Conservation (phyloP, 805 yeast genomes). For the Pichia ethanolica region DNA sequence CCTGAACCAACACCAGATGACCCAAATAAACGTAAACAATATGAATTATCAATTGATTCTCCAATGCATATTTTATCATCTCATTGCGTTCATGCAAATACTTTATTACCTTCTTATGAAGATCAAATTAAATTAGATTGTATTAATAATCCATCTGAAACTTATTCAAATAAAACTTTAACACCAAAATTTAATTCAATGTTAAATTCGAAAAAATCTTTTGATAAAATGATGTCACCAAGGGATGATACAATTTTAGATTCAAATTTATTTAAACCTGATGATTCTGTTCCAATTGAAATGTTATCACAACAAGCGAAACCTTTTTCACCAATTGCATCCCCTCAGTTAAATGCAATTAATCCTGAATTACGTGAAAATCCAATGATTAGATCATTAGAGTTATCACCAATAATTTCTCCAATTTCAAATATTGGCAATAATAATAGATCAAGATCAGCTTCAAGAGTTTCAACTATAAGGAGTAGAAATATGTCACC, state of each 20-base stretch:
- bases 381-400: constrained; percentile 12
- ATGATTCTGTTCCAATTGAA: constrained; percentile 33
- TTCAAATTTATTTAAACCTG: constrained; percentile 51
- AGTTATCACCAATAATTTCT: constrained; percentile 9
- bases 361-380: constrained; percentile 22
- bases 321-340: constrained; percentile 43
- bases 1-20: constrained; percentile 42
- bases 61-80: constrained; percentile 81
- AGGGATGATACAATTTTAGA: constrained; percentile 24
- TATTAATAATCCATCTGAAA: background rate
- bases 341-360: constrained; percentile 26
- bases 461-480: constrained; percentile 26
- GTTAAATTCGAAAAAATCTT: constrained; percentile 2
- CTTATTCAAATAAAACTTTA: constrained; percentile 3
- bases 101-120: constrained; percentile 65
- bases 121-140: constrained; percentile 17
- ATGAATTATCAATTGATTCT: constrained; percentile 90
- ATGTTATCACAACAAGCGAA: constrained; percentile 58
- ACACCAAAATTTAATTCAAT: background rate
- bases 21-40: constrained; percentile 67
- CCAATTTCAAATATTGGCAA: constrained; percentile 26
- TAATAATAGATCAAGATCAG: constrained; percentile 43
- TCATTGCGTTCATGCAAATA: constrained; percentile 73
- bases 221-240: constrained; percentile 25
- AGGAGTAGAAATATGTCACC: constrained; percentile 2